Percentiles rank a stretch among this genome's conserved stretches.
phyloP scores from a whole-genome alignment of 768 basidiomycete species.

The Amyloporia xantha region DNA sequence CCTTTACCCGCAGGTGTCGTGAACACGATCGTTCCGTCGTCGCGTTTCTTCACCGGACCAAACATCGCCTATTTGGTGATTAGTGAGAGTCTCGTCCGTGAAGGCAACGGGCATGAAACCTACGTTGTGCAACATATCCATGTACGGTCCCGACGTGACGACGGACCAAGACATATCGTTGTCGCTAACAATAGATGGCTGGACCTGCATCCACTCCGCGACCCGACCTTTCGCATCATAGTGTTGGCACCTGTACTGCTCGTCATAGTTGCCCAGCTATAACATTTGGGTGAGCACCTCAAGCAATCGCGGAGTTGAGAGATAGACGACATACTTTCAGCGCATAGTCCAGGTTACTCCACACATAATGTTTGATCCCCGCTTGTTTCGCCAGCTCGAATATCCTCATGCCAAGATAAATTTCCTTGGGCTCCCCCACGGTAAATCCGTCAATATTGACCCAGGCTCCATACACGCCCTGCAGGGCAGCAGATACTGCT shows the following conservation, averaged over 20 bases:
- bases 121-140: constrained; percentile 7
- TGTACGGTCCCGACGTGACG: constrained; percentile 5
- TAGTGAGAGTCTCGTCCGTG: background rate
- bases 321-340: constrained; percentile 28
- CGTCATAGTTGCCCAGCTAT: constrained; percentile 17
- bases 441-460: constrained; percentile 33
- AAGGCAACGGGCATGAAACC: background rate
- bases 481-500: constrained; percentile 24
- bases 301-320: background rate
- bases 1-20: constrained; percentile 23
- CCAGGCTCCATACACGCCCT: constrained; percentile 34
- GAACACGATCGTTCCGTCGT: constrained; percentile 26
- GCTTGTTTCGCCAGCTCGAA: constrained; percentile 34
- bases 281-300: background rate
- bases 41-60: constrained; percentile 18
- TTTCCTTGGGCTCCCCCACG: constrained; percentile 35
- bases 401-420: constrained; percentile 33
- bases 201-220: constrained; percentile 31
- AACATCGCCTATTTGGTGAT: constrained; percentile 7
- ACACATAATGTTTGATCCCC: constrained; percentile 33
- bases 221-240: constrained; percentile 37
- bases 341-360: constrained; percentile 36
- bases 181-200: constrained; percentile 18
- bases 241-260: constrained; percentile 32
- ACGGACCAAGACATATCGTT: constrained; percentile 8